These are phyloP conservation scores for Actinomortierella wolfii DNA, from an alignment of 371 early-diverging fungal species.

Conservation along the genomic window DNA sequence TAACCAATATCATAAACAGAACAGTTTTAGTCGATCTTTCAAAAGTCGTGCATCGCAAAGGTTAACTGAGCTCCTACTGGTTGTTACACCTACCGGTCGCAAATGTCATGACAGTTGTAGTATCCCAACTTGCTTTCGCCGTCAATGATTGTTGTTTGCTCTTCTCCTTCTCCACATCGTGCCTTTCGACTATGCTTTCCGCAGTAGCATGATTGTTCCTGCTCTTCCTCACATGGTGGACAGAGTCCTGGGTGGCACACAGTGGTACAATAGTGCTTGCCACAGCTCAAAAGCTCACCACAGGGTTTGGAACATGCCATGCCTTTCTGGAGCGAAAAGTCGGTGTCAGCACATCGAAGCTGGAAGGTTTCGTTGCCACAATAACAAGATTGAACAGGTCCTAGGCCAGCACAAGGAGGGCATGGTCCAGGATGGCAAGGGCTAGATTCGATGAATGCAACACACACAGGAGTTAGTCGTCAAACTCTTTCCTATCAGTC, in stretches of 20 bases:
- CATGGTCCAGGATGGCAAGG: slow-evolving; percentile 96
- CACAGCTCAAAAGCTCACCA: slow-evolving; percentile 74
- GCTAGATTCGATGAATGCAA: slow-evolving; percentile 37
- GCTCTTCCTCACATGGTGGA: slow-evolving; percentile 61
- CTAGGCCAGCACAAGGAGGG: slow-evolving; percentile 84
- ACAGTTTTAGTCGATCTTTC: neutral
- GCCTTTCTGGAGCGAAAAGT: slow-evolving; percentile 57
- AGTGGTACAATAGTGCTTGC: slow-evolving; percentile 67
- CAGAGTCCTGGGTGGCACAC: slow-evolving; percentile 76
- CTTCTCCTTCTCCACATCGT: slow-evolving; percentile 64
- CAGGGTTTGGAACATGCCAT: slow-evolving; percentile 72
- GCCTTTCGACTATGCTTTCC: slow-evolving; percentile 62
- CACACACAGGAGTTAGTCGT: neutral
- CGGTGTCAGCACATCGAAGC: slow-evolving; percentile 72
- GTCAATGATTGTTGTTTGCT: slow-evolving; percentile 25
- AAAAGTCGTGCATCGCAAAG: slow-evolving; percentile 2
- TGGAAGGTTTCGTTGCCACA: slow-evolving; percentile 77
- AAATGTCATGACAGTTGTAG: slow-evolving; percentile 66
- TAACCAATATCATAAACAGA: slow-evolving; percentile 44
- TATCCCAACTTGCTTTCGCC: slow-evolving; percentile 48
- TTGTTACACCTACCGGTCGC: slow-evolving; percentile 53
- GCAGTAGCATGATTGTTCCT: slow-evolving; percentile 73
- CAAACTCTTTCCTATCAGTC: neutral
- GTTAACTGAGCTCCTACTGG: too few species aligned
- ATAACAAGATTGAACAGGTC: slow-evolving; percentile 75